Evolutionary conservation across 306 rosid species (phyloP).

Genomic region (Delonix regia): DNA sequence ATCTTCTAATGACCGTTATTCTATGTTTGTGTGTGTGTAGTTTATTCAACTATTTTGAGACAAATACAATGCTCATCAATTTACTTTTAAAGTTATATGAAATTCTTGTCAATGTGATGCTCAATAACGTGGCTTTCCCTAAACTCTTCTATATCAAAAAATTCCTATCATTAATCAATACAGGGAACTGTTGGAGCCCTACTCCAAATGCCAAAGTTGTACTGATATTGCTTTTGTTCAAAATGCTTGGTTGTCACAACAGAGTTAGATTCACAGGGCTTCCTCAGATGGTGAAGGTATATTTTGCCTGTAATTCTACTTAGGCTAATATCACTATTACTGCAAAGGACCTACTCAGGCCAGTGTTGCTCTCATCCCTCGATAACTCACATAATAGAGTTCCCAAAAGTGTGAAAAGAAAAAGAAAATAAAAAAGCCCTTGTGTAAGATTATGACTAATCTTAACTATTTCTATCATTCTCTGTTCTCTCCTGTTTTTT

Average conservation of each 20-base stretch:
- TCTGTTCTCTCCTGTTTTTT: neutral
- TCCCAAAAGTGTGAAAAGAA: neutral
- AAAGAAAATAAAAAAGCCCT: neutral
- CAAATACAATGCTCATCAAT: conserved; percentile 16
- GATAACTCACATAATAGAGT: neutral
- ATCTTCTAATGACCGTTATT: too few relatives aligned
- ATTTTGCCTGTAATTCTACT: neutral
- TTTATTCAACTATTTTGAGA: conserved; percentile 22
- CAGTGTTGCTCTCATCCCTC: neutral
- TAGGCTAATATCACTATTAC: neutral
- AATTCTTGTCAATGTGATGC: neutral
- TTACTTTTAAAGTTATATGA: conserved; percentile 12
- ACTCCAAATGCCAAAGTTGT: conserved; percentile 80
- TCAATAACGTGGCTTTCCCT: conserved; percentile 10
- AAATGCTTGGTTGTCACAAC: conserved; percentile 85
- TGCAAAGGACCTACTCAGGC: neutral
- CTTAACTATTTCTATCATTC: neutral
- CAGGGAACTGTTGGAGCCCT: conserved; percentile 90
- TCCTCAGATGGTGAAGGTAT: conserved; percentile 64
- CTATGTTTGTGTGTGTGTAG: neutral
- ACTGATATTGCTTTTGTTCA: conserved; percentile 75
- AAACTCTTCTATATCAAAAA: neutral
- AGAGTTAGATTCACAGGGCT: conserved; percentile 55
- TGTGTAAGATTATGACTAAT: neutral
- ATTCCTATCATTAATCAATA: conserved; percentile 20